phyloP scores from a whole-genome alignment of 2,329 filamentous ascomycete genomes.

The Penicillium janthinellum region DNA sequence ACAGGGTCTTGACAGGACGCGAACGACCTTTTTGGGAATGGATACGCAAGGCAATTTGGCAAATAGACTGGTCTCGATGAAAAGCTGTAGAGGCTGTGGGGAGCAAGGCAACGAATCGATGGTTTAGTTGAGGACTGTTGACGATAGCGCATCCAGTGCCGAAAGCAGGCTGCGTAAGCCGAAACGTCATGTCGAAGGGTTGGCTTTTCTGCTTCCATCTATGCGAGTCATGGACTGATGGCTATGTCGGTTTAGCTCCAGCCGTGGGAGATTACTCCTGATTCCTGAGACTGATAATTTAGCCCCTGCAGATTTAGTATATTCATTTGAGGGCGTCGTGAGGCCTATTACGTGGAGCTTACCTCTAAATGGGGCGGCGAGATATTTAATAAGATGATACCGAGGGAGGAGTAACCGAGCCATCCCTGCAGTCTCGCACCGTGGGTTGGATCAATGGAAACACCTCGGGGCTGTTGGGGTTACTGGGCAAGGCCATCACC shows the following conservation, averaged over 20 bases:
- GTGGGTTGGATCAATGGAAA: background rate
- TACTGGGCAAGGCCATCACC: background rate
- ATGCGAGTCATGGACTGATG: background rate
- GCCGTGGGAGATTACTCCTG: constrained; percentile 9
- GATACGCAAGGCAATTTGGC: too few relatives aligned
- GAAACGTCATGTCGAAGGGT: constrained; percentile 23
- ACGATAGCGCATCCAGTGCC: background rate
- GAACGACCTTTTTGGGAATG: background rate
- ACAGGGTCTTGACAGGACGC: background rate
- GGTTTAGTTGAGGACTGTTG: background rate
- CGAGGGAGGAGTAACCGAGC: background rate
- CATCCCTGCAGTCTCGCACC: background rate
- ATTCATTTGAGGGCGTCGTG: background rate
- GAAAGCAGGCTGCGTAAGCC: constrained; percentile 24
- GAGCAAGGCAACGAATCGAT: background rate
- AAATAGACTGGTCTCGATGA: background rate
- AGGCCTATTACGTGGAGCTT: constrained; percentile 9
- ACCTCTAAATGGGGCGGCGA: background rate
- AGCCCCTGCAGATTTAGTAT: constrained; percentile 24
- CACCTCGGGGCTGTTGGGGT: background rate
- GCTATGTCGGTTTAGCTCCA: background rate
- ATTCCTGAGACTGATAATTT: constrained; percentile 10
- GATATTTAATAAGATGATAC: background rate
- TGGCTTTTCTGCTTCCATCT: constrained; percentile 6
- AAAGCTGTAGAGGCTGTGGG: background rate